Base-by-base conservation (phyloP, 2,329 filamentous ascomycete species). In the Stachybotrys echinatus region DNA sequence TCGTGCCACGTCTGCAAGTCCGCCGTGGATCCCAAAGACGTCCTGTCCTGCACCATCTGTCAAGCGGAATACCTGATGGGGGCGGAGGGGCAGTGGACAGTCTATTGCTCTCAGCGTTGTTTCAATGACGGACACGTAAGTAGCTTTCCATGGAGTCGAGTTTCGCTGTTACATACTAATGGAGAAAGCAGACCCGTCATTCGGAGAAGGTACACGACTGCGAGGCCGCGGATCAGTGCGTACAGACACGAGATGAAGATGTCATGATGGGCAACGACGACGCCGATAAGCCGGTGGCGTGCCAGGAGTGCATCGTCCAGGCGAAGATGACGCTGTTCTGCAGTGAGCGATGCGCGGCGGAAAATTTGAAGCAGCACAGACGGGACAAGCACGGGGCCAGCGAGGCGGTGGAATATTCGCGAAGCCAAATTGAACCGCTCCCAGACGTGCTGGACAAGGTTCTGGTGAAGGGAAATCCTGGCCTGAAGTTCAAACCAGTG, bases 51-150 rank as follows among this genome's bases (percentile, higher is more conserved):
- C 47, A 62, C 69, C 2, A 46, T 76, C 6, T 79, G 76, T 56
- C 71, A 77, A 54, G 58, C 72, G n/a, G 58, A 74, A 2, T 53
- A 61, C 12, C 62, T 70, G 38, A 64, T 71, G 51, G 68, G 69
- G 12, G 62, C 71, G 4, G 53, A 53, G 10, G 59, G 62, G 46
- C 61, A 60, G 23, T 55, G 73, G 49, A 70, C 69, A 2, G 60
- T 75, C 7, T 79, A 75, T 54, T 77, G 75, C 58, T 74, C 72
- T 1, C 64, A 71, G 6, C 63, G 63, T 21, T 77, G 74, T 54
- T 64, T 64, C 23, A 60, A 66, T 6, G 62, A 66, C 38, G 68
- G 67, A 46, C 68, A 72, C 45, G 75, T 77, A 60, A 59, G 72
- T 68, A 34, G 27, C 27, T 10, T 34, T 5, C 14, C 14, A 5